Percentiles rank a stretch among this genome's conserved stretches.
These are phyloP conservation scores for Hypoxylon sp. DNA, from an alignment of 2,329 filamentous ascomycete species.

Conservation along the genomic window DNA sequence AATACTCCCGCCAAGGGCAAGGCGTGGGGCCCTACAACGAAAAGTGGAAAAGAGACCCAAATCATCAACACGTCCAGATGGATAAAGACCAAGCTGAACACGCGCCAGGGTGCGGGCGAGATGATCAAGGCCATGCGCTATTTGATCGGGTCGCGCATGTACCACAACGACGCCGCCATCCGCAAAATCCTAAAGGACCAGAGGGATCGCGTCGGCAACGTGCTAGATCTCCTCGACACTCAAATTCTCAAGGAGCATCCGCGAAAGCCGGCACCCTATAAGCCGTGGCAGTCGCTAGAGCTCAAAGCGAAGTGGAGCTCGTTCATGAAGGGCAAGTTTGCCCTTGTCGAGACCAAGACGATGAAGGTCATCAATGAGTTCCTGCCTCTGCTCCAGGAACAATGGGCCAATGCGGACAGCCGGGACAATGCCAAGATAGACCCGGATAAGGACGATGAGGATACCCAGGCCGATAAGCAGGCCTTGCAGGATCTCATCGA, in stretches of 20 bases:
- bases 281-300: slow-evolving; percentile 1
- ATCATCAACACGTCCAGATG: slow-evolving; percentile 1
- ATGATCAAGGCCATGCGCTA: slow-evolving; percentile 1
- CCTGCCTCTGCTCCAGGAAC: slow-evolving; percentile 5
- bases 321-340: background rate
- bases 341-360: slow-evolving; percentile 5
- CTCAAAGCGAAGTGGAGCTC: background rate
- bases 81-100: background rate
- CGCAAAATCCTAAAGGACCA: background rate
- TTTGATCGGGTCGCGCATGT: slow-evolving; percentile 5
- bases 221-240: background rate
- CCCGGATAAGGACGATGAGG: background rate
- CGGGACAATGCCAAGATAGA: slow-evolving; percentile 3
- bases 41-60: background rate
- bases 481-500: background rate
- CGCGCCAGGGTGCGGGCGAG: background rate
- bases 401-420: slow-evolving; percentile 3
- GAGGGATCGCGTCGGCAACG: background rate
- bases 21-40: background rate
- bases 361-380: slow-evolving; percentile 13
- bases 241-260: background rate
- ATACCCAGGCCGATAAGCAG: slow-evolving; percentile 1
- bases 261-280: background rate
- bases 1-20: slow-evolving; percentile 3
- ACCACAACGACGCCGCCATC: slow-evolving; percentile 1